Base-by-base conservation (phyloP, 768 basidiomycete genomes). In the Lactarius sanguifluus region DNA sequence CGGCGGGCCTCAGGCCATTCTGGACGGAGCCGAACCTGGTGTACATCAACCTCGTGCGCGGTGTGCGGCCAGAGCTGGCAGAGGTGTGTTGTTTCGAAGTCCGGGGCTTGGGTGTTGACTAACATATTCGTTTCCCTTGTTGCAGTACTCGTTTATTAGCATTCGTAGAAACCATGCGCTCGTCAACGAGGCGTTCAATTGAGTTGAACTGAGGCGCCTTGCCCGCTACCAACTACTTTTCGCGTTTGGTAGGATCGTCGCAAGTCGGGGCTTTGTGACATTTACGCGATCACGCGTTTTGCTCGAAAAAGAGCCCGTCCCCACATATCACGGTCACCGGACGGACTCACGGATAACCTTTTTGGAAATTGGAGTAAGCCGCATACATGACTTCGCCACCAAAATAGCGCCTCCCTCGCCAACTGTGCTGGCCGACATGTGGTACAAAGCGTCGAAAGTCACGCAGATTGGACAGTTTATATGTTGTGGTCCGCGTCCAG, bases 1-100 rank as follows among this genome's bases (percentile, higher is more conserved):
- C 76, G 9, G 85, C 85, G 3, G 89, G 89, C 0, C 76, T 91
- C 54, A 78, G 89, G 38, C 87, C 89, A 3, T 91, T 91, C 78
- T 88, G 83, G 80, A 84, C 83, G 5, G 88, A 90, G 77, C 75
- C 80, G 52, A 83, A 81, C 70, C 73, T 82, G n/a, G 79, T 82
- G 32, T 81, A 80, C 57, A 65, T 79, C 20, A 82, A 82, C 71
- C 74, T 79, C n/a, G 72, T 77, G 56, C 72, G 76, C 52, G 76
- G 76, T 45, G 75, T 69, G 57, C 72, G 72, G n/a, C 79, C 81
- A 2, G 77, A 76, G n/a, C 71, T 82, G 30, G 71, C 77, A 34
- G 79, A 82, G 76, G 81, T 81, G 67, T n/a, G 60, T 62, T 0
- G 7, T 32, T 5, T 12, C 16, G n/a, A 36, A 12, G 38, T 16